Percentiles rank a stretch among this genome's conserved stretches.
phyloP scores from a whole-genome alignment of 495 filamentous ascomycete species.

The Friedmanniomyces simplex region DNA sequence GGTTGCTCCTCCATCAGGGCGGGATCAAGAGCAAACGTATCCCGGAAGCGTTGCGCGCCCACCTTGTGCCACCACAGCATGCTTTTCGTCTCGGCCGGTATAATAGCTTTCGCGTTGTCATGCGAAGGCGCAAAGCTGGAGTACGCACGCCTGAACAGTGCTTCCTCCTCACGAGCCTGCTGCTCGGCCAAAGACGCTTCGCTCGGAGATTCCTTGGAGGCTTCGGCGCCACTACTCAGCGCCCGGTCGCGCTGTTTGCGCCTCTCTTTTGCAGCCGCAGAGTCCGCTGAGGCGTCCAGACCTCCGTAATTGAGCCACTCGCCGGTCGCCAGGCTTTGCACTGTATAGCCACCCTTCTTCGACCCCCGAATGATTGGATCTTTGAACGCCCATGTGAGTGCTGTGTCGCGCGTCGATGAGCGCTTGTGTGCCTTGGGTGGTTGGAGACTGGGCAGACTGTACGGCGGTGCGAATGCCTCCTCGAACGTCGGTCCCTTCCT shows the following conservation, averaged over 20 bases:
- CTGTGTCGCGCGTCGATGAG: constrained; percentile 47
- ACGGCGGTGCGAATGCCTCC: constrained; percentile 67
- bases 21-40: constrained; percentile 41
- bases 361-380: constrained; percentile 40
- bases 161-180: constrained; percentile 55
- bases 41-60: constrained; percentile 50
- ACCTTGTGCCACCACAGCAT: constrained; percentile 79
- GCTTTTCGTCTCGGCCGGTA: constrained; percentile 59
- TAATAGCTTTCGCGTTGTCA: constrained; percentile 66
- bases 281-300: constrained; percentile 40
- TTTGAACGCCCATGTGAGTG: constrained; percentile 47
- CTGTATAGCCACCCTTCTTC: constrained; percentile 44
- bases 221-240: constrained; percentile 52
- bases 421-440: constrained; percentile 61
- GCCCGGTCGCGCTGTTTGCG: constrained; percentile 61
- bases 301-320: constrained; percentile 58
- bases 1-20: constrained; percentile 29
- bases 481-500: constrained; percentile 53
- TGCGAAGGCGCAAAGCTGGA: constrained; percentile 78
- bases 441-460: constrained; percentile 53
- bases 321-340: constrained; percentile 47
- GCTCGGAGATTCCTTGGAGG: constrained; percentile 33
- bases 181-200: constrained; percentile 23
- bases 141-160: constrained; percentile 70
- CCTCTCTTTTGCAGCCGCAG: constrained; percentile 48